Base-by-base conservation (phyloP, 2,329 filamentous ascomycete genomes). In the Trichoderma arundinaceum region DNA sequence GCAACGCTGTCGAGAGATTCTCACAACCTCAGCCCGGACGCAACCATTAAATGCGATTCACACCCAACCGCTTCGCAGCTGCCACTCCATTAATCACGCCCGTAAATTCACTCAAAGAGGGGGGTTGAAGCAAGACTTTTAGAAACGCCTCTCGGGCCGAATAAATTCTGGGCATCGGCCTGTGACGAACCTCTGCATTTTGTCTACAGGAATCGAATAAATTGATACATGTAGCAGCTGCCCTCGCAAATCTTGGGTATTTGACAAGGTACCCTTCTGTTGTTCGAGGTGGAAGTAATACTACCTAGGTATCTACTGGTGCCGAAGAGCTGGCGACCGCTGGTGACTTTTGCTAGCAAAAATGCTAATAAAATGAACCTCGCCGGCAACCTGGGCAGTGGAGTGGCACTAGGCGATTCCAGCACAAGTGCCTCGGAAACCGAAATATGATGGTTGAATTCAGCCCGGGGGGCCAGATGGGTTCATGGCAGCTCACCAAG, bases 51-150 rank as follows among this genome's bases (percentile, higher is more conserved):
- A 35, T n/a, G 22, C 7, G 39, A 15, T 38, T 54, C 49, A 63
- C 60, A 63, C 60, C 60, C 32, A 63, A 39, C 60, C 39, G 39
- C 22, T 28, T 28, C 22, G 4, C 13, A 44, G 38, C 43, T 62
- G 38, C 44, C 8, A n/a, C 39, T 54, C 49, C 38, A 19, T 46
- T 44, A 15, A 46, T 12, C 49, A 54, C 60, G 17, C 35, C 49
- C 60, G 54, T 44, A 63, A 63, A 63, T 63, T 63, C 60, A 63
- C 60, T 63, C 60, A 63, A 53, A 62, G 60, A 63, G 60, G 49
- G 41, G 57, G 33, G 19, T 22, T 28, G 22, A 17, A 19, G n/a
- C 9, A 33, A 44, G 39, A 28, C 22, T 28, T 28, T 28, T 28
- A 4, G 22, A 28, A 28, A 33, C 48, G 10, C n/a, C 12, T 38